Percentiles rank a stretch among this genome's conserved stretches.
phyloP scores from a whole-genome alignment of 1,139 yeast genomes.

The Meyerozyma athensensis region DNA sequence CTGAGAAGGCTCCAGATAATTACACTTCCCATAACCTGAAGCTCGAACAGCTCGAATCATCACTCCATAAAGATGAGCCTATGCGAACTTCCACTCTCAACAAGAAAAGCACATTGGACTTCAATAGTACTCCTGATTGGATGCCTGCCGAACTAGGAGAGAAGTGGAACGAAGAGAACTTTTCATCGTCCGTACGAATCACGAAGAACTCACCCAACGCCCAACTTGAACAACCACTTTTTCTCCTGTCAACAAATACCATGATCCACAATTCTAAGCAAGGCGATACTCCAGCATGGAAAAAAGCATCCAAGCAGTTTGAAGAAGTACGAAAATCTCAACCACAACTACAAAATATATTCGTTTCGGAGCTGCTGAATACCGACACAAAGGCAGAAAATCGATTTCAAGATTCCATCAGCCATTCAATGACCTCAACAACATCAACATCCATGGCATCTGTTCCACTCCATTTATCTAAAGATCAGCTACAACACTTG shows the following conservation, averaged over 20 bases:
- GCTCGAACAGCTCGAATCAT: background rate
- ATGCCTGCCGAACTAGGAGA: slow-evolving; percentile 40
- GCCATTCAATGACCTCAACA: slow-evolving; percentile 31
- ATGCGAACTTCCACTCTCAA: slow-evolving; percentile 17
- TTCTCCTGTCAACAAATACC: slow-evolving; percentile 24
- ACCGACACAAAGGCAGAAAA: slow-evolving; percentile 7
- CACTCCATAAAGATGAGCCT: slow-evolving; percentile 7
- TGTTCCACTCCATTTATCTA: slow-evolving; percentile 15
- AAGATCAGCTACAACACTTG: slow-evolving; percentile 20
- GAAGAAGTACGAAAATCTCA: slow-evolving; percentile 23
- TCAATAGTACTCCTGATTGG: slow-evolving; percentile 38
- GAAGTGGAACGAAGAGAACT: slow-evolving; percentile 25
- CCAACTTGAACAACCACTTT: slow-evolving; percentile 17
- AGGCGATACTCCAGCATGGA: slow-evolving; percentile 37
- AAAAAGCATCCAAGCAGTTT: slow-evolving; percentile 26
- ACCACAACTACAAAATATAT: slow-evolving; percentile 31
- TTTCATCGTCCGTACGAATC: slow-evolving; percentile 25
- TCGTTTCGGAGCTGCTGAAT: slow-evolving; percentile 16
- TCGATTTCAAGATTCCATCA: slow-evolving; percentile 12
- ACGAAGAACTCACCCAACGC: slow-evolving; percentile 14
- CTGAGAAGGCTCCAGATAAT: slow-evolving; percentile 7
- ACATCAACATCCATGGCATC: slow-evolving; percentile 31
- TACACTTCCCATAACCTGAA: slow-evolving; percentile 4
- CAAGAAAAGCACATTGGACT: slow-evolving; percentile 9
- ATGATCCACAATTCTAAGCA: slow-evolving; percentile 32